Percentiles rank a stretch among this genome's conserved stretches.
These are phyloP conservation scores for Fusarium succisae DNA, from an alignment of 2,329 filamentous ascomycete genomes.

Conservation along the genomic window DNA sequence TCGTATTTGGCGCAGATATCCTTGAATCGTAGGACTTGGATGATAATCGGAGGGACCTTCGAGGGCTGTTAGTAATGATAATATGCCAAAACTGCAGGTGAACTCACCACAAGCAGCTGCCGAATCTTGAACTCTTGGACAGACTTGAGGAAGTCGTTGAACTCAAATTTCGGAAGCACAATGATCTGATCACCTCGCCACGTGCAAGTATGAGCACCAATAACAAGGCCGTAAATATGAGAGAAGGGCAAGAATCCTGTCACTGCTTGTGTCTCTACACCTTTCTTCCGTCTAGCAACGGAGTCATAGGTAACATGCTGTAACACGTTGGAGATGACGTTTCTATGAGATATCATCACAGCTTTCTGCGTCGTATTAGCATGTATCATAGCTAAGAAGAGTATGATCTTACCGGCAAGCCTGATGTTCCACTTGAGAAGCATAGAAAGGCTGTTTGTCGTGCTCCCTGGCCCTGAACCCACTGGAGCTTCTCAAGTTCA, in stretches of 20 bases:
- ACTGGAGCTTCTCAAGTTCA: constrained; percentile 61
- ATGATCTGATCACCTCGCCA: constrained; percentile 80
- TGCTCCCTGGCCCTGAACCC: constrained; percentile 71
- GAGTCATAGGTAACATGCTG: constrained; percentile 62
- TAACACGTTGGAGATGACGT: constrained; percentile 79
- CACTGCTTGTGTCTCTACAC: constrained; percentile 54
- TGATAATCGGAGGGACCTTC: constrained; percentile 15
- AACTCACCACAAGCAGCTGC: constrained; percentile 14
- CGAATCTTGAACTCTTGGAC: constrained; percentile 15
- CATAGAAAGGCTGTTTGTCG: constrained; percentile 78
- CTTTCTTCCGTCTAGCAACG: constrained; percentile 46
- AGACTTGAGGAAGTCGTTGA: constrained; percentile 63
- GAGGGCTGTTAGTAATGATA: rapidly evolving
- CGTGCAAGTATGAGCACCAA: constrained; percentile 71
- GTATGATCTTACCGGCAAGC: constrained; percentile 66
- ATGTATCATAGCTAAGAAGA: rapidly evolving
- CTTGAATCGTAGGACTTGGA: constrained; percentile 9
- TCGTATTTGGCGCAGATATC: constrained; percentile 22
- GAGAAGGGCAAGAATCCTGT: constrained; percentile 80
- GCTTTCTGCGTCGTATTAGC: constrained; percentile 67
- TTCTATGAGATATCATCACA: constrained; percentile 83
- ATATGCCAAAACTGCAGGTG: rapidly evolving
- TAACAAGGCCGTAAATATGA: constrained; percentile 82
- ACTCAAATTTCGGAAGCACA: constrained; percentile 80
- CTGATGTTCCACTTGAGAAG: constrained; percentile 83